phyloP scores from a whole-genome alignment of 768 basidiomycete genomes.

The Clitopilus passeckerianus region DNA sequence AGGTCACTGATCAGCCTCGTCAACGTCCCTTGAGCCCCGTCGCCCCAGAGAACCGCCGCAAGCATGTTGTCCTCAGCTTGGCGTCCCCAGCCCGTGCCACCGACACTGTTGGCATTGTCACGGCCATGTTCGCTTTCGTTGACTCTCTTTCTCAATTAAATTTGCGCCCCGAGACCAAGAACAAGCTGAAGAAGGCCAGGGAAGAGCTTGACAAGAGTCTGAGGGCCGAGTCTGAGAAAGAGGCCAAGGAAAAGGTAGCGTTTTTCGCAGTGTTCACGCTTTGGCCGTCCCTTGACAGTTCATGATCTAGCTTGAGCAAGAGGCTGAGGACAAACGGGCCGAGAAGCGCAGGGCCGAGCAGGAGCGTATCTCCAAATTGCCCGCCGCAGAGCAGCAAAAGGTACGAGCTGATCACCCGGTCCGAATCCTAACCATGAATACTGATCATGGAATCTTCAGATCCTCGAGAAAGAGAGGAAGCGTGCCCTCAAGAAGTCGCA shows the following conservation, averaged over 20 bases:
- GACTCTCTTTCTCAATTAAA: slow-evolving; percentile 57
- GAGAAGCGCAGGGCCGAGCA: slow-evolving; percentile 73
- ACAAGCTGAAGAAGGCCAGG: slow-evolving; percentile 69
- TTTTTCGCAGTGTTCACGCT: not conserved
- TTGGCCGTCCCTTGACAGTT: not conserved
- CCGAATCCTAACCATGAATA: not conserved
- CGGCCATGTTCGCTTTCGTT: slow-evolving; percentile 68
- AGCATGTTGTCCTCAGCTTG: slow-evolving; percentile 73
- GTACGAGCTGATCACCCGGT: slow-evolving; percentile 24
- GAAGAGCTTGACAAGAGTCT: slow-evolving; percentile 69
- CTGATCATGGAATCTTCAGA: slow-evolving; percentile 25
- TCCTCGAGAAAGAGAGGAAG: slow-evolving; percentile 75
- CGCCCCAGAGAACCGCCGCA: slow-evolving; percentile 47
- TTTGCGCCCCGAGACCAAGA: slow-evolving; percentile 78
- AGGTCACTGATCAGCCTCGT: slow-evolving; percentile 85
- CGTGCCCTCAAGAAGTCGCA: slow-evolving; percentile 66
- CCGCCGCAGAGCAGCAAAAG: slow-evolving; percentile 81
- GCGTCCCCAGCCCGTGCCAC: slow-evolving; percentile 45
- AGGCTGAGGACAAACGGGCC: slow-evolving; percentile 62
- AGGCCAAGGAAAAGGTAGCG: slow-evolving; percentile 64
- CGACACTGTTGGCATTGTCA: slow-evolving; percentile 55
- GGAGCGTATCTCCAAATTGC: slow-evolving; percentile 67
- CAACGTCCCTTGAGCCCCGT: slow-evolving; percentile 55
- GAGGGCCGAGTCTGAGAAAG: slow-evolving; percentile 59
- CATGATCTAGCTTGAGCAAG: slow-evolving; percentile 28